Conservation (phyloP, 768 basidiomycete species). For the Boletus huronensis region DNA sequence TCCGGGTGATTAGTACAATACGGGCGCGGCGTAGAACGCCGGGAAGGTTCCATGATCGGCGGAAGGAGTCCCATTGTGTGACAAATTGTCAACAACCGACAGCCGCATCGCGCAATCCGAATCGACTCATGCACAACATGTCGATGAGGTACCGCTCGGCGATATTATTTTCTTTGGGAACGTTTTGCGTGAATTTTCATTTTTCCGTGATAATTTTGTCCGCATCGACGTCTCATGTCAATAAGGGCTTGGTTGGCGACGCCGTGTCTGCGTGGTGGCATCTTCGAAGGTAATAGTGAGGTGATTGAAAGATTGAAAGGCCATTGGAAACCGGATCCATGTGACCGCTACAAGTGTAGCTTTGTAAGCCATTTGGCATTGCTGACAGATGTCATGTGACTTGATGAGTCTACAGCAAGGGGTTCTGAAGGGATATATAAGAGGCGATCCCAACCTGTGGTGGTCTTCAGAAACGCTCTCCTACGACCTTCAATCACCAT, state of each 20-base stretch:
- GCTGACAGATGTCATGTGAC: slow-evolving; percentile 6
- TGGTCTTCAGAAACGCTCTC: not conserved
- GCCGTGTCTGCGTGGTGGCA: too few species aligned
- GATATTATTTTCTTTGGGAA: not conserved
- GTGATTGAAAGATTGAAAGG: too few species aligned
- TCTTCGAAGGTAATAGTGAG: not conserved
- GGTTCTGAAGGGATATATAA: slow-evolving; percentile 1
- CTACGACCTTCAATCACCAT: not conserved
- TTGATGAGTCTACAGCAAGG: not conserved
- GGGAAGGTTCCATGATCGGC: not conserved
- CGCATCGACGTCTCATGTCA: not conserved
- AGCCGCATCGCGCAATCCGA: too few species aligned
- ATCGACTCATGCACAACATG: too few species aligned
- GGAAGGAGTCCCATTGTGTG: too few species aligned
- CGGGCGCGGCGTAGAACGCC: too few species aligned
- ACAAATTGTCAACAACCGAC: not conserved
- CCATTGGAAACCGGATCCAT: too few species aligned
- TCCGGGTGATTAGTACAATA: not conserved
- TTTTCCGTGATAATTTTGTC: not conserved
- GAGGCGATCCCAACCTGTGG: not conserved
- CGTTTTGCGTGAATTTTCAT: not conserved
- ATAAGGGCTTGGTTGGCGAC: not conserved
- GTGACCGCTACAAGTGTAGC: not conserved
- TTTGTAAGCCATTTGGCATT: not conserved
- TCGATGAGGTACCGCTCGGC: too few species aligned